A percentile compares a stretch with the other conserved stretches of the same genome.
phyloP scores from a whole-genome alignment of 2,329 filamentous ascomycete species.

The Reticulascus tulasneorum region DNA sequence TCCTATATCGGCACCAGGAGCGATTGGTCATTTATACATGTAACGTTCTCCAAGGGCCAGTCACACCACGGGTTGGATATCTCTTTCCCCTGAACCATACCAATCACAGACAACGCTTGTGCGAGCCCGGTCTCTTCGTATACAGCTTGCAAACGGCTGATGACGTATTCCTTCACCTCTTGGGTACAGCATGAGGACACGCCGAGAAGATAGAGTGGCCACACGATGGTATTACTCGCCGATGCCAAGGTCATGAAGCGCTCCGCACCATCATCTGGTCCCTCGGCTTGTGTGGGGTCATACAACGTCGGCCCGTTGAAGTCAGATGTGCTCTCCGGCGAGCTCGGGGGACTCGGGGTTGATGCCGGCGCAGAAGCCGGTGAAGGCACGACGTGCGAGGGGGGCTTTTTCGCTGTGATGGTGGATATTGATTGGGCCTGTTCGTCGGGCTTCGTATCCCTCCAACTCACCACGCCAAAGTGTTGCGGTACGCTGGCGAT shows the following conservation, averaged over 20 bases:
- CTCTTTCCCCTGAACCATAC: slow-evolving; percentile 35
- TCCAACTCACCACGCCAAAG: slow-evolving; percentile 42
- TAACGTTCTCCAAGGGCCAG: slow-evolving; percentile 20
- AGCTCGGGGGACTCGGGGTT: slow-evolving; percentile 8
- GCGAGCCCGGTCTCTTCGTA: slow-evolving; percentile 41
- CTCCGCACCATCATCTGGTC: slow-evolving; percentile 32
- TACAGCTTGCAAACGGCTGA: slow-evolving; percentile 40
- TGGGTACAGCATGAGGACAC: slow-evolving; percentile 40
- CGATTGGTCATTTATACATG: slow-evolving; percentile 19
- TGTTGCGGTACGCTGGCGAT: slow-evolving; percentile 46
- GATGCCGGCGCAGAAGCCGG: slow-evolving; percentile 20
- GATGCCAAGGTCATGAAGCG: slow-evolving; percentile 46
- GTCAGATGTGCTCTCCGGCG: neutral
- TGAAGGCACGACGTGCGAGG: slow-evolving; percentile 24
- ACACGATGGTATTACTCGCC: slow-evolving; percentile 44
- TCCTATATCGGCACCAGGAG: too few species aligned
- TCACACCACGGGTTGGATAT: slow-evolving; percentile 21
- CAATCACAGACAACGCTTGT: slow-evolving; percentile 40
- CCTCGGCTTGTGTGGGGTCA: slow-evolving; percentile 32
- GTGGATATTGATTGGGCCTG: slow-evolving; percentile 19
- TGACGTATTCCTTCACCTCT: slow-evolving; percentile 37
- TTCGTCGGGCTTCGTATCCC: slow-evolving; percentile 26
- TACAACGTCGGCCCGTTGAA: slow-evolving; percentile 30
- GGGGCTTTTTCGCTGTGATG: slow-evolving; percentile 23
- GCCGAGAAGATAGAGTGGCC: slow-evolving; percentile 46